Evolutionary conservation across 2,329 filamentous ascomycete genomes (phyloP), one percentile per base, ranked within the genome.

Genomic region (Xylariaceae sp.): DNA sequence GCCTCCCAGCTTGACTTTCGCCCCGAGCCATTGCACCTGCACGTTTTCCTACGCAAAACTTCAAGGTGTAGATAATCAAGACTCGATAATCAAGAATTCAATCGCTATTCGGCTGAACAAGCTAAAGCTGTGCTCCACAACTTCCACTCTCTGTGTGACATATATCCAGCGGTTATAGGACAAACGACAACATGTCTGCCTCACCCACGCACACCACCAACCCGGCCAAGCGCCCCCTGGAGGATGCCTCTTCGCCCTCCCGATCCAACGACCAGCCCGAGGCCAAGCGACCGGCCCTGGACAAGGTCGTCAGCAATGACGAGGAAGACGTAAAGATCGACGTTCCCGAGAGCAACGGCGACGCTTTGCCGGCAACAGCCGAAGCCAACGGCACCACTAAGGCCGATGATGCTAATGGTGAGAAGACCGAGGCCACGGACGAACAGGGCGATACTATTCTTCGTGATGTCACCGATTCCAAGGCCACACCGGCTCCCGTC

Each of bases 221-320:
- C 66, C 85, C 83, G 62, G 76, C 81, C 56, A 99, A 99, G 82
- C 90, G 94, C 66, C 94, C 94, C 54, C 83, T 99, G 58, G 94
- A 99, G 77, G 94, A 97, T 67, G 88, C 92, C 11, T 97, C 94
- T 15, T 99, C 94, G 10, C 94, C 94, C 33, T 95, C 90, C 31
- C 88, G 88, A 55, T 86, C 87, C 36, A 90, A 83, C 67, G 94
- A 97, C 64, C 91, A 96, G 68, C 94, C 95, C 47, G 94, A 99
- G 62, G 94, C 94, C 55, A 99, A 99, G 76, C 89, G 94, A 60
- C 94, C 90, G 43, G 94, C 94, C 36, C 83, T 99, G 55, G 92
- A 97, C 74, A 99, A 97, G 76, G 78, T 90, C 60, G 78, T 87
- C 61, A 90, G 87, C 69, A 85, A 82, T 48, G 83, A 58, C 17